These are phyloP conservation scores for Cyathus striatus DNA, from an alignment of 768 basidiomycete species.

Conservation along the genomic window DNA sequence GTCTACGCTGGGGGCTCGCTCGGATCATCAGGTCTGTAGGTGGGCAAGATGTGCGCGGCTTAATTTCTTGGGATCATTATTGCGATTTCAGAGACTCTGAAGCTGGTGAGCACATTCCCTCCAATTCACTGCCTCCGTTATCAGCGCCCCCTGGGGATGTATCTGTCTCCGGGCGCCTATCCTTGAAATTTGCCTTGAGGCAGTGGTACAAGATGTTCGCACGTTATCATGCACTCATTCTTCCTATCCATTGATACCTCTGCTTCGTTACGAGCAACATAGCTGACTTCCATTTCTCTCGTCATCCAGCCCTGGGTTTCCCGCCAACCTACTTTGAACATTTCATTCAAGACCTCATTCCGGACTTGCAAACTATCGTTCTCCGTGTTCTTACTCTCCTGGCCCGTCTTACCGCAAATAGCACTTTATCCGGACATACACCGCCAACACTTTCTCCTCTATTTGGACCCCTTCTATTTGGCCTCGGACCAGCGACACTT, in stretches of 20 bases:
- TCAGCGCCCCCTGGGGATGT: neutral
- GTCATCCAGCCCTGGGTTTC: slow-evolving; percentile 53
- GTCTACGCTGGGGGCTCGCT: slow-evolving; percentile 88
- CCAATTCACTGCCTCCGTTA: slow-evolving; percentile 1
- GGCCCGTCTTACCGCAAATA: slow-evolving; percentile 78
- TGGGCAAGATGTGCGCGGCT: slow-evolving; percentile 73
- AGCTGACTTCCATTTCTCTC: too few relatives aligned
- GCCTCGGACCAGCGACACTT: slow-evolving; percentile 52
- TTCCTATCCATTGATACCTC: too few relatives aligned
- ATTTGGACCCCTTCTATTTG: slow-evolving; percentile 88
- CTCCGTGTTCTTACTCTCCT: slow-evolving; percentile 76
- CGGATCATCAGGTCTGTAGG: slow-evolving; percentile 67
- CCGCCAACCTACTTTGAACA: slow-evolving; percentile 68
- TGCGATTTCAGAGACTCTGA: slow-evolving; percentile 78
- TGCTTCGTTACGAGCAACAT: too few relatives aligned
- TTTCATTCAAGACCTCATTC: slow-evolving; percentile 52
- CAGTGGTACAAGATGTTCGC: too few relatives aligned
- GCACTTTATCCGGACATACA: slow-evolving; percentile 81
- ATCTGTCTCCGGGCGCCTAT: too few relatives aligned
- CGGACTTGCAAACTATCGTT: slow-evolving; percentile 54
- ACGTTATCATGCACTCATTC: too few relatives aligned
- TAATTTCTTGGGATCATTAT: slow-evolving; percentile 85
- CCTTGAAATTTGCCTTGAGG: too few relatives aligned
- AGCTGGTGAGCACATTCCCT: slow-evolving; percentile 48
- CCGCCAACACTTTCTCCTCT: slow-evolving; percentile 86